phyloP scores from a whole-genome alignment of 1,139 yeast genomes.

The Sugiyamaella grinbergsii region DNA sequence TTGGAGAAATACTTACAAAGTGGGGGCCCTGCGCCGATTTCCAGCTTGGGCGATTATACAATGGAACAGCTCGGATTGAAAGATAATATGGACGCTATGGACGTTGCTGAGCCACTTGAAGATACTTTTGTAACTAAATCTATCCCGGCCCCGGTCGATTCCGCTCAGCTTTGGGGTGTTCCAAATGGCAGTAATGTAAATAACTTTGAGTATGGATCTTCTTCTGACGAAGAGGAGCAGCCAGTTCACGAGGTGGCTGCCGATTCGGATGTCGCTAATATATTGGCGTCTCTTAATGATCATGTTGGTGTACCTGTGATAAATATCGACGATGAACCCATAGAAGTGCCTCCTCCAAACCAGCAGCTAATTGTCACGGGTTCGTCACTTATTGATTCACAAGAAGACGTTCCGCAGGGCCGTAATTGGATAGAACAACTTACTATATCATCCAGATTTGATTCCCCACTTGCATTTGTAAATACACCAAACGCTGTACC shows the following conservation, averaged over 20 bases:
- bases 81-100: neutral
- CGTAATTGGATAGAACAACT: constrained; percentile 30
- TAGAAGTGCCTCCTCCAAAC: too few species aligned
- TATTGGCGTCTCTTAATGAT: too few species aligned
- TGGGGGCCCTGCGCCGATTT: neutral
- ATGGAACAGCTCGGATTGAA: constrained; percentile 18
- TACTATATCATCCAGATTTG: constrained; percentile 24
- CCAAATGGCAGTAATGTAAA: constrained; percentile 14
- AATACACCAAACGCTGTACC: neutral
- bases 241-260: too few species aligned
- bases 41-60: neutral
- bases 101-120: constrained; percentile 9
- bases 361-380: constrained; percentile 1
- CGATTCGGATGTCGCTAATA: too few species aligned
- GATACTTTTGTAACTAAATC: constrained; percentile 22
- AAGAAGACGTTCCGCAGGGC: constrained; percentile 1
- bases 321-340: too few species aligned
- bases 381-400: neutral
- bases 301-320: too few species aligned
- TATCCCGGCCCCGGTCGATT: neutral
- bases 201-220: constrained; percentile 21
- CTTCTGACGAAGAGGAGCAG: too few species aligned
- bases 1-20: neutral
- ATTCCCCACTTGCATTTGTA: constrained; percentile 25
- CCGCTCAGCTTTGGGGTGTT: constrained; percentile 19